Percentiles rank a stretch among this genome's conserved stretches.
phyloP scores from a whole-genome alignment of 106 monocot species.

The Dioscorea dumetorum region DNA sequence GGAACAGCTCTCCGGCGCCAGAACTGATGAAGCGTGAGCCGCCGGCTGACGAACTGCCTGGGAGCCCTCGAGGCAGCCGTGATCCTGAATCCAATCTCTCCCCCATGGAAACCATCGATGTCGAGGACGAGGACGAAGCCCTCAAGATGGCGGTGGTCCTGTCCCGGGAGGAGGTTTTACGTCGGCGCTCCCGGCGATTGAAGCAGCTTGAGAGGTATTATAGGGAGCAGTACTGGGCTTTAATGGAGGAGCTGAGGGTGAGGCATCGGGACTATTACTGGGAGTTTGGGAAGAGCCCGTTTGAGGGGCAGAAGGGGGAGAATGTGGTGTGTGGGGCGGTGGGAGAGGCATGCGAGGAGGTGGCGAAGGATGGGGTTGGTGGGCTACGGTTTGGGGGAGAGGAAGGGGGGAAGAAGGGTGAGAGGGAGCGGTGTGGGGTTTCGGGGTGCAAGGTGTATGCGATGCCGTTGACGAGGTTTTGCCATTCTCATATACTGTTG shows the following conservation, averaged over 20 bases:
- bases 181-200: slow-evolving; percentile 34
- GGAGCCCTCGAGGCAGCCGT: no score
- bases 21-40: not conserved
- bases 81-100: not conserved
- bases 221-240: slow-evolving; percentile 30
- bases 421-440: slow-evolving; percentile 18
- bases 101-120: slow-evolving; percentile 2
- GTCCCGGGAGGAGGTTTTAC: slow-evolving; percentile 49
- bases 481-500: slow-evolving; percentile 31
- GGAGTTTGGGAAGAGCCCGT: slow-evolving; percentile 25
- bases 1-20: not conserved
- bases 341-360: not conserved
- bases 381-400: slow-evolving; percentile 3
- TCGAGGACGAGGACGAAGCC: slow-evolving; percentile 4
- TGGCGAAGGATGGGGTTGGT: not conserved
- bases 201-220: slow-evolving; percentile 28
- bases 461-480: slow-evolving; percentile 34
- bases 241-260: slow-evolving; percentile 32
- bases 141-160: slow-evolving; percentile 16
- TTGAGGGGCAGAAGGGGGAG: slow-evolving; percentile 10
- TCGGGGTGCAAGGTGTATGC: slow-evolving; percentile 32
- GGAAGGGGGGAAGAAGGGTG: not conserved
- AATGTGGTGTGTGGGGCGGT: not conserved
- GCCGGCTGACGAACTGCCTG: no score
- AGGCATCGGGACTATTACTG: slow-evolving; percentile 37